Evolutionary conservation across 164 flowering plant species (phyloP).

Genomic region (Aristolochia contorta): DNA sequence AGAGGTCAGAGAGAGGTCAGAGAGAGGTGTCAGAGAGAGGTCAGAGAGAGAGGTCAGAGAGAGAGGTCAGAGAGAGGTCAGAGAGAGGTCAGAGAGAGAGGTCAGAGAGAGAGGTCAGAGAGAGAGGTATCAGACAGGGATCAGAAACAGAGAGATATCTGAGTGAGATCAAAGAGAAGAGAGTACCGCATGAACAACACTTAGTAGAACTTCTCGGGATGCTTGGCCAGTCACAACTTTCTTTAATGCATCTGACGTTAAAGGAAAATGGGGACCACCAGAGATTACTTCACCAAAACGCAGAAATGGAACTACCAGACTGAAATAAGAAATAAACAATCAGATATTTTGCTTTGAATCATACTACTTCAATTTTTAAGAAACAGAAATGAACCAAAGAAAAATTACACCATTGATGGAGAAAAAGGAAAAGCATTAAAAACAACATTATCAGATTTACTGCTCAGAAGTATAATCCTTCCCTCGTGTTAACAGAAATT

Average conservation of each 20-base stretch:
- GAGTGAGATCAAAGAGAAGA: background rate
- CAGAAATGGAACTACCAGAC: conserved; percentile 79
- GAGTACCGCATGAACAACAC: conserved; percentile 67
- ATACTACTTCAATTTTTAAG: background rate
- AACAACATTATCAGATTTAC: background rate
- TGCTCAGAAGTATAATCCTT: background rate
- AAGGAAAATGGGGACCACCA: conserved; percentile 88
- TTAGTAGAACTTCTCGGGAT: conserved; percentile 59
- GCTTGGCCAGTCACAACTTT: conserved; percentile 89
- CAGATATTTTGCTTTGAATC: background rate
- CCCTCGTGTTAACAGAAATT: no score
- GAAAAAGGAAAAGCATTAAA: background rate
- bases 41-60: no score
- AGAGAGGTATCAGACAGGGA: background rate
- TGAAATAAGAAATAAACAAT: conserved; percentile 15
- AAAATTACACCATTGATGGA: background rate
- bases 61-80: no score
- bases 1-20: background rate
- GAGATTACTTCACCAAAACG: conserved; percentile 76
- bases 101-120: no score
- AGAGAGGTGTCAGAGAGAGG: background rate
- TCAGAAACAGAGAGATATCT: background rate
- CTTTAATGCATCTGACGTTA: conserved; percentile 84
- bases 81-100: no score
- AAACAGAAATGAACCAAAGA: background rate